Evolutionary conservation across 768 basidiomycete genomes (phyloP).

Genomic region (Xerocomus potaroensis): DNA sequence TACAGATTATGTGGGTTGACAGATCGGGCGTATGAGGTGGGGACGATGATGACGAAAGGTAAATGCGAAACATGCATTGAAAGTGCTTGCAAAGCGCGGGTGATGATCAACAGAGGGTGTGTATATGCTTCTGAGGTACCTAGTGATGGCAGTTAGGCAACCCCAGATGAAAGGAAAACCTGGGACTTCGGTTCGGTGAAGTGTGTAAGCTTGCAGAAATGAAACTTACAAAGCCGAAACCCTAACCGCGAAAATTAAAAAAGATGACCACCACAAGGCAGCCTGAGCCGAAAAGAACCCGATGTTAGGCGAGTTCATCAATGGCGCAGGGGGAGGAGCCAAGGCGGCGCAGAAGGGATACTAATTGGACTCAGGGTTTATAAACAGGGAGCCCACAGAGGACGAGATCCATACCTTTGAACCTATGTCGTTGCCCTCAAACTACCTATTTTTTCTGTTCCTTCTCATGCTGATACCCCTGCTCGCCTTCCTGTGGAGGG

Average conservation of each 20-base stretch:
- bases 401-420: not conserved
- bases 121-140: not conserved
- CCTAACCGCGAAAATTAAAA: not conserved
- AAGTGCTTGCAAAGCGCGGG: not conserved
- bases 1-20: not conserved
- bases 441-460: constrained; percentile 16
- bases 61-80: not conserved
- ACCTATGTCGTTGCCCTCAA: constrained; percentile 7
- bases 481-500: not conserved
- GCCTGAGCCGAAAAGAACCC: no score
- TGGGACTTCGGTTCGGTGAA: not conserved
- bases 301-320: not conserved
- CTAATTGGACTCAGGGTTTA: constrained; percentile 5
- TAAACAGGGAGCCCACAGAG: constrained; percentile 6
- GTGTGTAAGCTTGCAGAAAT: not conserved
- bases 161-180: not conserved
- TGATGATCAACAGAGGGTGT: not conserved
- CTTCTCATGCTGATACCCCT: constrained; percentile 7
- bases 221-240: no score
- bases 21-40: no score
- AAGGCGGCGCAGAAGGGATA: constrained; percentile 2
- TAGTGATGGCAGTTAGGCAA: not conserved
- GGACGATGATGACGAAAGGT: not conserved
- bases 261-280: not conserved
- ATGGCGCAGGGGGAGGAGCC: not conserved